Percentiles rank a stretch among this genome's conserved stretches.
These are phyloP conservation scores for Suillus hirtellus DNA, from an alignment of 768 basidiomycete genomes.

Conservation along the genomic window DNA sequence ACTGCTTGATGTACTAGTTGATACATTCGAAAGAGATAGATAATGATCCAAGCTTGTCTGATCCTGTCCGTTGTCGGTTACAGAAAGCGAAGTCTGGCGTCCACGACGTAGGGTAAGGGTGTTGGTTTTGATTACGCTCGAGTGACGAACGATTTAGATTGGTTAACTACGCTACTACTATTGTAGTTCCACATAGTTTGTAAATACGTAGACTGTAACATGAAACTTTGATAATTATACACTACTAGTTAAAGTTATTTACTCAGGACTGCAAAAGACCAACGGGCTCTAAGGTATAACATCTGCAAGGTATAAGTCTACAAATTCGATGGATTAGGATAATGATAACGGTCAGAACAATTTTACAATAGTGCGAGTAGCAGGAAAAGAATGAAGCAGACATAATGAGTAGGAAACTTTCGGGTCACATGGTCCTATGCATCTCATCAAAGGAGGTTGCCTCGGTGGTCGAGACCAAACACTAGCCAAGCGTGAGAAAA, in stretches of 20 bases:
- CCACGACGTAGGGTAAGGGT: neutral
- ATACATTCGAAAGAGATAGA: no score
- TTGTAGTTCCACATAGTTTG: neutral
- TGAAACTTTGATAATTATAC: neutral
- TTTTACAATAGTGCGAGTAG: neutral
- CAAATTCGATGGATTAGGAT: constrained; percentile 3
- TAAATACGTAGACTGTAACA: neutral
- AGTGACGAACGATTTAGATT: neutral
- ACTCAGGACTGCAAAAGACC: neutral
- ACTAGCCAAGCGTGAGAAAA: constrained; percentile 17
- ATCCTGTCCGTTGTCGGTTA: neutral
- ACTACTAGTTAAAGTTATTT: neutral
- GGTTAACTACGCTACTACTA: neutral
- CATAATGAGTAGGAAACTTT: neutral
- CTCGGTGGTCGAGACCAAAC: constrained; percentile 28
- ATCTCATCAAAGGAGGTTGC: constrained; percentile 14
- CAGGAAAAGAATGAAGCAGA: constrained; percentile 7
- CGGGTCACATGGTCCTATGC: neutral
- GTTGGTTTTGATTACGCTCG: neutral
- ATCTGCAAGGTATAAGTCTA: neutral
- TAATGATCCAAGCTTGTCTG: no score
- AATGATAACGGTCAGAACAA: neutral
- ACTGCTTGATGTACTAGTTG: neutral
- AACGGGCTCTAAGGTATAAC: neutral
- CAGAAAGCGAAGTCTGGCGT: neutral